Percentiles rank a stretch among this genome's conserved stretches.
Evolutionary conservation across 2,329 filamentous ascomycete species (phyloP).

Genomic region (Penicillium sp.): DNA sequence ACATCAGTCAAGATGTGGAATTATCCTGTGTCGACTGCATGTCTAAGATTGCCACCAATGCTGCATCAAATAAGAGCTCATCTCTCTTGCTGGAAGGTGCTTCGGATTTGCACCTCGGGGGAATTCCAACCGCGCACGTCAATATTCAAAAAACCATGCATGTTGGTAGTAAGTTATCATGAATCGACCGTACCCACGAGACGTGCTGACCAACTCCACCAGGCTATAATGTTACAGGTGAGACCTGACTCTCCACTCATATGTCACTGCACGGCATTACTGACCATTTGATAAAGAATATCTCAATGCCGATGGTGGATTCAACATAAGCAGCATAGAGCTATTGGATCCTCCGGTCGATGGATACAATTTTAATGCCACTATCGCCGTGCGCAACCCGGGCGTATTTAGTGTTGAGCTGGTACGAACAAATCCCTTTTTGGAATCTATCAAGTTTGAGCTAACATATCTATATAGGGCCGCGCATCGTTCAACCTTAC

Average conservation of each 20-base stretch:
- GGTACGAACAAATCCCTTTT: slow-evolving; percentile 11
- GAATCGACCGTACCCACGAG: neutral
- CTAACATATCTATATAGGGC: slow-evolving; percentile 15
- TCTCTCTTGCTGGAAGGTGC: slow-evolving; percentile 20
- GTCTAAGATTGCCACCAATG: slow-evolving; percentile 18
- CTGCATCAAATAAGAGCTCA: slow-evolving; percentile 20
- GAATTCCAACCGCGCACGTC: slow-evolving; percentile 25
- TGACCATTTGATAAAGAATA: slow-evolving; percentile 18
- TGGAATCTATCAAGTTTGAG: too few species aligned
- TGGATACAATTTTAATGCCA: slow-evolving; percentile 31
- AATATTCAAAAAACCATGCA: slow-evolving; percentile 25
- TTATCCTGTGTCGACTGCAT: slow-evolving; percentile 28
- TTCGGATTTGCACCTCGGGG: slow-evolving; percentile 21
- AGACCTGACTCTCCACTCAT: neutral
- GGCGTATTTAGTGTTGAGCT: slow-evolving; percentile 23
- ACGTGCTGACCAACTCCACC: neutral
- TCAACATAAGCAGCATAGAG: slow-evolving; percentile 25
- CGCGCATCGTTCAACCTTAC: slow-evolving; percentile 28
- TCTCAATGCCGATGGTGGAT: slow-evolving; percentile 18
- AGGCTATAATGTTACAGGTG: slow-evolving; percentile 28
- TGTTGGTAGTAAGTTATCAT: slow-evolving; percentile 20
- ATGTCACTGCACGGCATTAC: neutral
- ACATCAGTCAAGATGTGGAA: slow-evolving; percentile 27
- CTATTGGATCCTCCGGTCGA: slow-evolving; percentile 17
- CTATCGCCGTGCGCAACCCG: slow-evolving; percentile 23